Evolutionary conservation across 148 eudicot genomes (phyloP).

Genomic region (Euryodendron excelsum): DNA sequence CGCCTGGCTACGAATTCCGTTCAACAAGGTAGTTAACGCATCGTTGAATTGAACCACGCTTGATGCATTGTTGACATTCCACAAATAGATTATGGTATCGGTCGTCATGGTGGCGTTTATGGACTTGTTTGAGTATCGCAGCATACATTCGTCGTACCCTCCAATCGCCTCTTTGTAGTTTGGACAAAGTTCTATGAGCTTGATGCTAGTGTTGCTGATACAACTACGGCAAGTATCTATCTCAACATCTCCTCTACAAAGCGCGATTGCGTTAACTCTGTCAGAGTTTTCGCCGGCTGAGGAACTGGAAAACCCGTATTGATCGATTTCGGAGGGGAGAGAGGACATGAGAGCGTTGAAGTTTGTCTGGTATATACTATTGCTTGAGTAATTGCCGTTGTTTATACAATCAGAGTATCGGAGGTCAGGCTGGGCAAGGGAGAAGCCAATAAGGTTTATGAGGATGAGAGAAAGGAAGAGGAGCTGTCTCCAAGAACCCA

Average conservation of each 20-base stretch:
- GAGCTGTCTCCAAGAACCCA: no score
- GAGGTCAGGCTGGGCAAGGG: not conserved
- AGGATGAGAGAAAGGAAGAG: not conserved
- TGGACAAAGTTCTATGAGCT: constrained; percentile 21
- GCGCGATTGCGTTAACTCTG: no score
- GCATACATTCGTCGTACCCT: constrained; percentile 35
- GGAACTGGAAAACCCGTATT: not conserved
- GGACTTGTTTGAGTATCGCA: constrained; percentile 25
- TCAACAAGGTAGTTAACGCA: not conserved
- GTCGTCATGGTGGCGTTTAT: not conserved
- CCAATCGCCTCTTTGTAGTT: constrained; percentile 31
- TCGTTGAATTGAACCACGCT: not conserved
- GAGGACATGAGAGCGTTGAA: not conserved
- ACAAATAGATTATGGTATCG: not conserved
- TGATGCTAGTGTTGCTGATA: constrained; percentile 13
- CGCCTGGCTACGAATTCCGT: not conserved
- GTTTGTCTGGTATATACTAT: not conserved
- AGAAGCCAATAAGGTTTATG: not conserved
- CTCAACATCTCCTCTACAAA: no score
- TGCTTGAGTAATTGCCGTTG: not conserved
- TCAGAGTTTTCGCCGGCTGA: constrained; percentile 3
- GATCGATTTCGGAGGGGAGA: not conserved
- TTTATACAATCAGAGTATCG: not conserved
- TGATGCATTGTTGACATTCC: not conserved
- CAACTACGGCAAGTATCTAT: constrained; percentile 23